phyloP scores from a whole-genome alignment of 805 yeast genomes.

The Candida vartiovaarae region DNA sequence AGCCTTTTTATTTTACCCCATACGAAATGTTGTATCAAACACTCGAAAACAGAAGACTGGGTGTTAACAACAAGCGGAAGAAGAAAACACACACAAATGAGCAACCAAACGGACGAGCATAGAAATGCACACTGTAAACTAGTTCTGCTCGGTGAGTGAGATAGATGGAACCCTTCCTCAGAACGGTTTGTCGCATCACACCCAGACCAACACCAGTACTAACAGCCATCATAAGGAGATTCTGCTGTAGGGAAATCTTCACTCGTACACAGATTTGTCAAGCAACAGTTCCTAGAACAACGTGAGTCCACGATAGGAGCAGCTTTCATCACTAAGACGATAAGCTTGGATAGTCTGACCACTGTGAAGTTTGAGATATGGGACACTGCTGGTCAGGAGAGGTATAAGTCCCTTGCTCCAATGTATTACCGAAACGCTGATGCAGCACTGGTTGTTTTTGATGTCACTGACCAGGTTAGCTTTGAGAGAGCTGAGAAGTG shows the following conservation, averaged over 20 bases:
- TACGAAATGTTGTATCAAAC: too few species aligned
- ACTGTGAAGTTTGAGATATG: conserved; percentile 43
- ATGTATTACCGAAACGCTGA: conserved; percentile 78
- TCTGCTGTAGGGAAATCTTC: conserved; percentile 86
- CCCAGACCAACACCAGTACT: background rate
- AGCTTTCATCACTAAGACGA: conserved; percentile 84
- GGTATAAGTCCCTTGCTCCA: conserved; percentile 77
- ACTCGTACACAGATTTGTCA: conserved; percentile 73
- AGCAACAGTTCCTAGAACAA: conserved; percentile 64
- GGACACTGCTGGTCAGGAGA: conserved; percentile 96
- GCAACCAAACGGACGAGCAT: background rate
- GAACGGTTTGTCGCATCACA: background rate
- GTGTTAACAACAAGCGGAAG: too few species aligned
- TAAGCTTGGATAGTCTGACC: conserved; percentile 38
- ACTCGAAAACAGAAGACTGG: too few species aligned
- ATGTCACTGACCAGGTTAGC: conserved; percentile 63
- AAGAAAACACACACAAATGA: too few species aligned
- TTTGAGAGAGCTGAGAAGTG: conserved; percentile 77
- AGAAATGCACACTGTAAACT: conserved; percentile 47
- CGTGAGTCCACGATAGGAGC: conserved; percentile 98
- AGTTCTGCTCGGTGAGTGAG: conserved; percentile 42
- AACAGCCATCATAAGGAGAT: conserved; percentile 40
- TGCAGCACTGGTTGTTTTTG: conserved; percentile 85
- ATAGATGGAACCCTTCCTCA: background rate
- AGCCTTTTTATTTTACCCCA: too few species aligned